Evolutionary conservation across 345 rosid genomes (phyloP), one percentile per base, ranked within the genome.

Genomic region (Rubroshorea leprosula): DNA sequence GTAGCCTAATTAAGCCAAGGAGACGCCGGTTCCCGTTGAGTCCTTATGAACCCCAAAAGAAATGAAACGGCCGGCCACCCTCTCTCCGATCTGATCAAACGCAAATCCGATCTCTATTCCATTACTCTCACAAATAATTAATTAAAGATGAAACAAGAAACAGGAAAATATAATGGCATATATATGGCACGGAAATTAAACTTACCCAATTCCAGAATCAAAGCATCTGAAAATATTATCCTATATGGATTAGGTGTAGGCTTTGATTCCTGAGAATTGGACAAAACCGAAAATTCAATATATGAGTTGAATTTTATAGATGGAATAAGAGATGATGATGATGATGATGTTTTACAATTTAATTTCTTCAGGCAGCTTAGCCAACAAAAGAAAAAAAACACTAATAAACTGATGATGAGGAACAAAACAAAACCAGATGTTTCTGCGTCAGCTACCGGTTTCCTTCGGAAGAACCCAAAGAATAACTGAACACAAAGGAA

Each of bases 61-160:
- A 46, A 15, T 6, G 8, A 27, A 27, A 27, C 31, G 31, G 31
- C 57, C 57, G 9, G 49, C 25, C 11, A 6, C 49, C 23, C 63
- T 15, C 54, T 75, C 21, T 43, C 35, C 39, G 49, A 74, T 54
- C 71, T 58, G 60, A 56, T 18, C 29, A 27, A 11, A n/a, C 17
- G 45, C 55, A 62, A n/a, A 52, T 23, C 20, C 9, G 61, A 59
- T 54, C 62, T 57, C 67, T 35, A 63, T 50, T 68, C 49, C 53
- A 49, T 51, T n/a, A n/a, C n/a, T n/a, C 29, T 41, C 18, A 49
- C 24, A 56, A 24, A 50, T 6, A 17, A 49, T 62, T 16, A 11
- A 20, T 1, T 23, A 31, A 45, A 26, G 21, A 45, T 18, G 8
- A 26, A 62, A 69, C 15, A 39, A 9, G n/a, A 19, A n/a, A 49